phyloP scores from a whole-genome alignment of 768 basidiomycete genomes.

The Arthromyces matolae region DNA sequence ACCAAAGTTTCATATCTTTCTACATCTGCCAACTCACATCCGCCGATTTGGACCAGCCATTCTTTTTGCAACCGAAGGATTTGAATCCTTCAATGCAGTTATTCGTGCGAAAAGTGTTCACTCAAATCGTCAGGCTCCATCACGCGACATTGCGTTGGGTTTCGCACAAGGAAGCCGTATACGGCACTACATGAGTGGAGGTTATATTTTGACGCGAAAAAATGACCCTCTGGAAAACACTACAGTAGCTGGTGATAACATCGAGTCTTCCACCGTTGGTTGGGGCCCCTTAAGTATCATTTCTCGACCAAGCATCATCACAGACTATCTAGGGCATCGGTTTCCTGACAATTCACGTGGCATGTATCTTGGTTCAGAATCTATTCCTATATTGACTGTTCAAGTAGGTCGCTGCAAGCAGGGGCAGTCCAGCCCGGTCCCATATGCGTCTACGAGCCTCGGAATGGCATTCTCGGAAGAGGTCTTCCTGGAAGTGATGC shows the following conservation, averaged over 20 bases:
- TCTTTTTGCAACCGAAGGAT: slow-evolving; percentile 30
- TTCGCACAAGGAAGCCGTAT: neutral
- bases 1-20: slow-evolving; percentile 34
- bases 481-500: neutral
- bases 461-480: neutral
- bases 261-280: neutral
- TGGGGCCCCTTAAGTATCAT: neutral
- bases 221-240: neutral
- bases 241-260: neutral
- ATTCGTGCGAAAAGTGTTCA: slow-evolving; percentile 20
- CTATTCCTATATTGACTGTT: slow-evolving; percentile 1
- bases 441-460: neutral
- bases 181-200: neutral
- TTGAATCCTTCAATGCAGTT: slow-evolving; percentile 23
- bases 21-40: slow-evolving; percentile 29
- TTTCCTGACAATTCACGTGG: slow-evolving; percentile 53
- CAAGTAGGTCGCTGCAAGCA: neutral
- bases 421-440: neutral
- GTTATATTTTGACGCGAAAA: neutral
- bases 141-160: slow-evolving; percentile 16
- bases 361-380: slow-evolving; percentile 10
- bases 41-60: slow-evolving; percentile 30
- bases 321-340: slow-evolving; percentile 67
- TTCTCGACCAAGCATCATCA: slow-evolving; percentile 70
- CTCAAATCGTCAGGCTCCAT: slow-evolving; percentile 22